Evolutionary conservation across 1,284 basidiomycete genomes (phyloP), one percentile per base, ranked within the genome.

Genomic region (Sphaerobolus stellatus): DNA sequence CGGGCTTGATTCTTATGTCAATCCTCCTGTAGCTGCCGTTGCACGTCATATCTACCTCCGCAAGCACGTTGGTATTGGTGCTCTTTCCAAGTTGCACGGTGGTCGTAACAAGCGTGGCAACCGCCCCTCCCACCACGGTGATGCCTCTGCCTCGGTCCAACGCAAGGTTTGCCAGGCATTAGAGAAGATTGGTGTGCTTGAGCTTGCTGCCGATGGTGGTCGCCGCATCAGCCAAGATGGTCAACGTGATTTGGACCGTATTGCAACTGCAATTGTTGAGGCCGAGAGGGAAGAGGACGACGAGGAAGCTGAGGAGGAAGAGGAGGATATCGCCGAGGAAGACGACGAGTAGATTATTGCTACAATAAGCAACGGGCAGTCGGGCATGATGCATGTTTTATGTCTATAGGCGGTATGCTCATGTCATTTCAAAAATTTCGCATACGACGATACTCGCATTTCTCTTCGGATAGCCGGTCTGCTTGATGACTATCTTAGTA

Each of bases 11-110:
- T 50, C 14, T n/a, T 43, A 36, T 29, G 20, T 25, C n/a, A 50
- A 20, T 30, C 69, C 47, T 30, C 36, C 41, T 47, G 46, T 68
- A 95, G 96, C 96, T 70, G 93, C 96, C 61, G 80, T 99, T 64
- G 96, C 97, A 74, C 90, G 97, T 71, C 96, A 99, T 86, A 95
- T 99, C 78, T 99, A 99, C 86, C 90, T 99, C 71, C 93, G 96
- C 77, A 98, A 98, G 82, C 90, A 94, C 72, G 94, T 98, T 67
- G 96, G 96, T 72, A 86, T 98, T 62, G 96, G 96, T 68, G 92
- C 94, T 49, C 85, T 99, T 56, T 86, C 84, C 75, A 99, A 98
- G 84, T 90, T 98, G 55, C 94, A 99, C 79, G 96, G 96, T 74
- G 92, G 93, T 65, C 88, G 93, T 70, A 93, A 96, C 80, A 87